A percentile compares a stretch with the other conserved stretches of the same genome.
phyloP scores from a whole-genome alignment of 495 filamentous ascomycete genomes.

The Entonaema liquescens region DNA sequence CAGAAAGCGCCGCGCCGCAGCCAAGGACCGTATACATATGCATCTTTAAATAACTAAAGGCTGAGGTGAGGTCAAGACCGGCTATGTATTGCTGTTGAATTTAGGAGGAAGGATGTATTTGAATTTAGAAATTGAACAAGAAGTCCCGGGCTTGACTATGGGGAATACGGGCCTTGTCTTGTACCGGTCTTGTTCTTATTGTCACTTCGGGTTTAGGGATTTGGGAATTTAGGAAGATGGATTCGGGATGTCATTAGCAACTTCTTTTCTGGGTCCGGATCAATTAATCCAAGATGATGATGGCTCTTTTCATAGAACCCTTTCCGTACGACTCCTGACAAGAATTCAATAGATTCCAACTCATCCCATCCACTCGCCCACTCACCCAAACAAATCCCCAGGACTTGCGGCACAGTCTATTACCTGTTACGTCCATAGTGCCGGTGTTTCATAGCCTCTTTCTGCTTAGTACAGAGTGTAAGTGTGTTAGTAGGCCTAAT shows the following conservation, averaged over 20 bases:
- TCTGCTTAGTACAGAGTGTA: not conserved
- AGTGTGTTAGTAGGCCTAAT: not conserved
- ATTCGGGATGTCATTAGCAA: not conserved
- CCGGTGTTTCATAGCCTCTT: not conserved
- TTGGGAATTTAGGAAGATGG: not conserved
- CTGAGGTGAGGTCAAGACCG: not conserved
- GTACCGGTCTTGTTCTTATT: not conserved
- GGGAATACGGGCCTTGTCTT: no score
- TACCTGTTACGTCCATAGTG: not conserved
- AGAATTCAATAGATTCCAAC: conserved; percentile 6
- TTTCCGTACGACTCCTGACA: conserved; percentile 6
- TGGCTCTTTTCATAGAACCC: not conserved
- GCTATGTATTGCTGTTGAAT: not conserved
- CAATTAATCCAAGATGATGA: conserved; percentile 8
- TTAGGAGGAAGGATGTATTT: not conserved
- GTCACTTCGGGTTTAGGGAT: conserved; percentile 4
- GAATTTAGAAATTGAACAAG: not conserved
- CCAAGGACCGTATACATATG: not conserved
- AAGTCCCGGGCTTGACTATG: not conserved
- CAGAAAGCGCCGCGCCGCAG: conserved; percentile 2
- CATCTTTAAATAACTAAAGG: conserved; percentile 3
- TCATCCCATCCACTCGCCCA: not conserved
- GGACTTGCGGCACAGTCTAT: conserved; percentile 1
- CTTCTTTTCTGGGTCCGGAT: not conserved
- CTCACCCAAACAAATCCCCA: no score